phyloP scores from a whole-genome alignment of 805 yeast genomes.

The Metschnikowia picachoensis region DNA sequence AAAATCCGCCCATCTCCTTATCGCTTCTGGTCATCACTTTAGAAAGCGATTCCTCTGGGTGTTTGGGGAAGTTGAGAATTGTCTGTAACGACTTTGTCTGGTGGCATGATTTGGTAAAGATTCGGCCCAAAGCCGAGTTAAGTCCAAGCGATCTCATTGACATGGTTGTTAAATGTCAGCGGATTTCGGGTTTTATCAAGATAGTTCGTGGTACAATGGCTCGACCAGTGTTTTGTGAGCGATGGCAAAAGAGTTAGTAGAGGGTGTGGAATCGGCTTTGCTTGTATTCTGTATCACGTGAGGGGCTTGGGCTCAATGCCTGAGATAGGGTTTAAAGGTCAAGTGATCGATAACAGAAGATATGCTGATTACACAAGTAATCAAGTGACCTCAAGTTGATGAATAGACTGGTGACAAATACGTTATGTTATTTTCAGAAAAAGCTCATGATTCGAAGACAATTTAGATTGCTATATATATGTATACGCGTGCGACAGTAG shows the following conservation, averaged over 20 bases:
- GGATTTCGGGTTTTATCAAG: neutral
- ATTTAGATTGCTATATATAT: too few relatives aligned
- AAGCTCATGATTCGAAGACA: too few relatives aligned
- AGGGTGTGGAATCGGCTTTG: neutral
- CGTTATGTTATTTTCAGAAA: too few relatives aligned
- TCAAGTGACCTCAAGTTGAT: too few relatives aligned
- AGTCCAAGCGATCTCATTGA: conserved; percentile 41
- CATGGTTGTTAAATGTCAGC: too few relatives aligned
- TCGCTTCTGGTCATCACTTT: conserved; percentile 63
- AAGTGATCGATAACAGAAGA: too few relatives aligned
- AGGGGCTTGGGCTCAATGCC: neutral
- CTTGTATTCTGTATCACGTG: conserved; percentile 10
- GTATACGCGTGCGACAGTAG: too few relatives aligned
- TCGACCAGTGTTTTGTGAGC: neutral
- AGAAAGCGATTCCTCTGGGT: conserved; percentile 40
- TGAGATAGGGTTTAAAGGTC: too few relatives aligned
- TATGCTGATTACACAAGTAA: too few relatives aligned
- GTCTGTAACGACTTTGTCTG: conserved; percentile 32
- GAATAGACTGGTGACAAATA: too few relatives aligned
- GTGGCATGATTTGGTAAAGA: conserved; percentile 32
- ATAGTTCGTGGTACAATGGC: neutral
- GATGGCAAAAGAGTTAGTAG: neutral
- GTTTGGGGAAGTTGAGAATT: conserved; percentile 56
- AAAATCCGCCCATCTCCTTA: conserved; percentile 73
- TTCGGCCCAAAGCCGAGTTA: conserved; percentile 32